Evolutionary conservation across 768 basidiomycete genomes (phyloP).

Genomic region (Calocybe indica): DNA sequence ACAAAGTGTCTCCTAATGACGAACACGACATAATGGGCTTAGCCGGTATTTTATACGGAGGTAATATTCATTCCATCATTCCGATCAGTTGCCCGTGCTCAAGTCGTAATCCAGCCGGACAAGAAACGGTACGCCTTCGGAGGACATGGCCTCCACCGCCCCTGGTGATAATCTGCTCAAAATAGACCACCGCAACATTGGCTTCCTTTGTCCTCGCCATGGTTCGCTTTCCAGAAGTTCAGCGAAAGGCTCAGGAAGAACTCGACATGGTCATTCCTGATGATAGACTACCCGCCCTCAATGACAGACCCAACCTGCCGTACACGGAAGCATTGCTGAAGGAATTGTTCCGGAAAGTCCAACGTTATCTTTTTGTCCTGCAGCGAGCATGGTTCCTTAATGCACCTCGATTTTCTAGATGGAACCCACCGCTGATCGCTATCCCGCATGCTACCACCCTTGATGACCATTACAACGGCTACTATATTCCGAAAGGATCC

Average conservation of each 20-base stretch:
- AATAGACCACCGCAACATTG: conserved; percentile 46
- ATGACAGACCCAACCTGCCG: conserved; percentile 36
- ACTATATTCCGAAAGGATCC: conserved; percentile 7
- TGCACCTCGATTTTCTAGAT: too few relatives aligned
- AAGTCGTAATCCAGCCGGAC: conserved; percentile 23
- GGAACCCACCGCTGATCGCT: neutral
- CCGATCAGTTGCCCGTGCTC: neutral
- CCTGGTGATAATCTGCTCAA: neutral
- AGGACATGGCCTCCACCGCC: neutral
- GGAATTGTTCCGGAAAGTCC: conserved; percentile 36
- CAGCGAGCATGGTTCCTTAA: too few relatives aligned
- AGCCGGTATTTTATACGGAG: conserved; percentile 46
- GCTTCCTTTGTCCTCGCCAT: conserved; percentile 49
- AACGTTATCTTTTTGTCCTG: neutral
- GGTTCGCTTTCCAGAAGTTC: conserved; percentile 45
- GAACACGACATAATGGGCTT: conserved; percentile 51
- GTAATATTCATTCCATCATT: conserved; percentile 18
- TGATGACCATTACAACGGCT: conserved; percentile 11
- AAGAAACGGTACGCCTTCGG: conserved; percentile 27
- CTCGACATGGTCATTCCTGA: conserved; percentile 41
- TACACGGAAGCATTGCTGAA: conserved; percentile 43
- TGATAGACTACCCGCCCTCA: conserved; percentile 40
- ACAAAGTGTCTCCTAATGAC: conserved; percentile 22
- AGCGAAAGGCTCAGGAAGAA: conserved; percentile 43
- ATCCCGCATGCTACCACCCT: conserved; percentile 9